These are phyloP conservation scores for Neofusicoccum sp. DNA, from an alignment of 2,329 filamentous ascomycete species.

Conservation along the genomic window DNA sequence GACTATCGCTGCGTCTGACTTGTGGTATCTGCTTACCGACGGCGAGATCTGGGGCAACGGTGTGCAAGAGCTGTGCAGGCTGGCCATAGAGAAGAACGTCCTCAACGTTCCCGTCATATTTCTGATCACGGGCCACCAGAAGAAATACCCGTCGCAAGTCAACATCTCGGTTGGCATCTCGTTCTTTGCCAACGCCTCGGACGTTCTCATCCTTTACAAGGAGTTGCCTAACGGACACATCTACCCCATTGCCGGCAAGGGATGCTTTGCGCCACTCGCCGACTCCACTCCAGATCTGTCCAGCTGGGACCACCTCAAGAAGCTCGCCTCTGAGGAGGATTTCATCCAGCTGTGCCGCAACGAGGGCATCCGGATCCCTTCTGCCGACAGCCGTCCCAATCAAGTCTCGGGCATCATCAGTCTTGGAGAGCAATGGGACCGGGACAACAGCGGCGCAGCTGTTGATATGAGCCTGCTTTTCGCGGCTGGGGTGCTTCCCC, in stretches of 20 bases:
- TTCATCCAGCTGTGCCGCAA: slow-evolving; percentile 24
- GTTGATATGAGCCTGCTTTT: slow-evolving; percentile 28
- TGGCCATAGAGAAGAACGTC: slow-evolving; percentile 24
- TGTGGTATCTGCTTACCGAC: slow-evolving; percentile 35
- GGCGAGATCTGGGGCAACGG: slow-evolving; percentile 27
- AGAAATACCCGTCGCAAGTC: slow-evolving; percentile 23
- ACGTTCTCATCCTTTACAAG: slow-evolving; percentile 35
- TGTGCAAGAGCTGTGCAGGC: slow-evolving; percentile 25
- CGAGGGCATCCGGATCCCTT: slow-evolving; percentile 22
- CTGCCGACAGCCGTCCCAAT: slow-evolving; percentile 22
- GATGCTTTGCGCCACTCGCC: slow-evolving; percentile 27
- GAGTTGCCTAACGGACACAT: slow-evolving; percentile 25
- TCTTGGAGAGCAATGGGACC: slow-evolving; percentile 28
- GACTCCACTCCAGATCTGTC: slow-evolving; percentile 23
- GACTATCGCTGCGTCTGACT: slow-evolving; percentile 26
- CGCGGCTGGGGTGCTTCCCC: slow-evolving; percentile 22
- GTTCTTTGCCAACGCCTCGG: slow-evolving; percentile 31
- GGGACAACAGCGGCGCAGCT: slow-evolving; percentile 18
- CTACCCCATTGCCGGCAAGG: slow-evolving; percentile 32
- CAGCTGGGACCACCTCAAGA: slow-evolving; percentile 25
- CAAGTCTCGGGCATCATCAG: slow-evolving; percentile 20
- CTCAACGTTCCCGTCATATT: slow-evolving; percentile 28
- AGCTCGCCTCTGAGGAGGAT: slow-evolving; percentile 23
- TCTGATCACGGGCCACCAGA: slow-evolving; percentile 25
- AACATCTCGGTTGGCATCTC: slow-evolving; percentile 36